Conservation (phyloP, 192 early-diverging fungal genomes). For the Entomortierella beljakovae region DNA sequence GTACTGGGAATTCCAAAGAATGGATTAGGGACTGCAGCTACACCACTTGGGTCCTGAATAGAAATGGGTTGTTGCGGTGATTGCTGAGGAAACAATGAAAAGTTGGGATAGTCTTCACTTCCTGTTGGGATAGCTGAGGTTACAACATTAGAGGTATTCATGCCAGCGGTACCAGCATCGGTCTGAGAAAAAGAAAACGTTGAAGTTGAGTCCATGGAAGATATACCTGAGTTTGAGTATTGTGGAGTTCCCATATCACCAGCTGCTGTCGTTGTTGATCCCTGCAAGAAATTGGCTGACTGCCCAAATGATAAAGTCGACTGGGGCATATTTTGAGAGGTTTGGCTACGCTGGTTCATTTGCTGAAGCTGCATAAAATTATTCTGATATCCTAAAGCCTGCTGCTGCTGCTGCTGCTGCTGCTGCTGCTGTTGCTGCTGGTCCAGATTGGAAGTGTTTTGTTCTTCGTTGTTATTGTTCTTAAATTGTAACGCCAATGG, state of each 20-base stretch:
- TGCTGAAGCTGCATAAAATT: slow-evolving; percentile 1
- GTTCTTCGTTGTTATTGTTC: background rate
- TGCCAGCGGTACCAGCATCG: background rate
- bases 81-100: slow-evolving; percentile 29
- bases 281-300: background rate
- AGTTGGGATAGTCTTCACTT: slow-evolving; percentile 14
- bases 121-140: slow-evolving; percentile 6
- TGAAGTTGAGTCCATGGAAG: slow-evolving; percentile 1
- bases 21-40: slow-evolving; percentile 24
- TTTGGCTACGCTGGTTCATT: background rate
- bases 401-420: slow-evolving; percentile 16
- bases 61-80: background rate
- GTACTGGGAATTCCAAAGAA: slow-evolving; percentile 52
- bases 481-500: slow-evolving; percentile 35
- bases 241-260: background rate
- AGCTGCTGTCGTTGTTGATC: background rate
- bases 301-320: too few species aligned
- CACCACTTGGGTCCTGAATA: too few species aligned
- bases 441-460: background rate
- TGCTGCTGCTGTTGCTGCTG: slow-evolving; percentile 13
- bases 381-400: background rate
- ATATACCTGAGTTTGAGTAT: background rate
- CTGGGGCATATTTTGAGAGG: background rate
- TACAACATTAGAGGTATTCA: background rate
- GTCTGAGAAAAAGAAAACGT: background rate